Conservation (phyloP, 176 grass and related monocot species). For the Juncus inflexus region DNA sequence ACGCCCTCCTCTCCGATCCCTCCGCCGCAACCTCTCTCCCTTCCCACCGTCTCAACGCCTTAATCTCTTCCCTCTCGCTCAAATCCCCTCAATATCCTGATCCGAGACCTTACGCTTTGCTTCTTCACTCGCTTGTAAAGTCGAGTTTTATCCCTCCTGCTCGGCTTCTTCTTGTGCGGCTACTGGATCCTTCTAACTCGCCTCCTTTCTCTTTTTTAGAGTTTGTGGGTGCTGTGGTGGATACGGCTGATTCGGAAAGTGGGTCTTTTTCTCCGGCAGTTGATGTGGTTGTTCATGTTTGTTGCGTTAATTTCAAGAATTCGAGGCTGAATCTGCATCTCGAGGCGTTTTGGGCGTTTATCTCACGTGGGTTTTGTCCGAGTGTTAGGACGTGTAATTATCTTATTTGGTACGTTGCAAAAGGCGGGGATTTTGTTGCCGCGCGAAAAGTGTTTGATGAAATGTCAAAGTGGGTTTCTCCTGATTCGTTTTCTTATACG, state of each 20-base stretch:
- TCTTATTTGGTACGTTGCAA: conserved; percentile 29
- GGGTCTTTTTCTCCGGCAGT: conserved; percentile 30
- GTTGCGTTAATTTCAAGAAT: conserved; percentile 32
- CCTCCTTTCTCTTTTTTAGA: conserved; percentile 29
- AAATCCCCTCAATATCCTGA: conserved; percentile 15
- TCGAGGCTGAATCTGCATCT: conserved; percentile 26
- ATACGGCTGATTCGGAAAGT: conserved; percentile 20
- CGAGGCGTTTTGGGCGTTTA: conserved; percentile 44
- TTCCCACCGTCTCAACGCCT: conserved; percentile 11
- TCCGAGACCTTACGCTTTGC: conserved; percentile 36
- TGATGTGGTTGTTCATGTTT: conserved; percentile 48
- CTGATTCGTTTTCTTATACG: conserved; percentile 54
- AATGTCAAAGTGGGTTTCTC: conserved; percentile 48
- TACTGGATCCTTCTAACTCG: conserved; percentile 37
- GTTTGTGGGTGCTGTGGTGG: conserved; percentile 28
- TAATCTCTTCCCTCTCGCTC: conserved; percentile 26
- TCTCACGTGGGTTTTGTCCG: conserved; percentile 38
- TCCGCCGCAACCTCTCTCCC: conserved; percentile 29
- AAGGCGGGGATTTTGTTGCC: conserved; percentile 25
- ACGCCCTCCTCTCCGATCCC: conserved; percentile 33
- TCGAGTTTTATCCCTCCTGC: conserved; percentile 42
- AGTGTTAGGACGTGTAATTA: conserved; percentile 53
- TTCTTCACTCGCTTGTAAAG: conserved; percentile 49
- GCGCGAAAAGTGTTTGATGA: conserved; percentile 46
- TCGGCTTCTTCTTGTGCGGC: conserved; percentile 36